Percentiles rank a stretch among this genome's conserved stretches.
Conservation (phyloP, 129 eudicot genomes). For the Helianthus annuus region HanXRQr2.0-SUNRISE NC_035436.2:172083215-172083714, state of each 20-base stretch:
- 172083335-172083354: not conserved
- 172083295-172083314: not conserved
- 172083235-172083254: too few species aligned
- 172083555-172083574: not conserved
- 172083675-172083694: not conserved
- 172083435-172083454: too few species aligned
- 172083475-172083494: too few species aligned
- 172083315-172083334: not conserved
- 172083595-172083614: not conserved
- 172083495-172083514: not conserved
- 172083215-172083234: too few species aligned
- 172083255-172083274: too few species aligned
- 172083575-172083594: not conserved
- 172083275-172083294: too few species aligned
- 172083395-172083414: too few species aligned
- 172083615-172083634: not conserved
- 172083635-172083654: not conserved
- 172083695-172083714: not conserved
- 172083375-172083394: not conserved
- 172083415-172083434: not conserved
- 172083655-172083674: not conserved
- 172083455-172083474: too few species aligned
- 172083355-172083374: not conserved
- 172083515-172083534: not conserved
- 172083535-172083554: not conserved